Evolutionary conservation across 352 stramenopile species (phyloP).

Genomic region (Phytophthora chlamydospora): DNA sequence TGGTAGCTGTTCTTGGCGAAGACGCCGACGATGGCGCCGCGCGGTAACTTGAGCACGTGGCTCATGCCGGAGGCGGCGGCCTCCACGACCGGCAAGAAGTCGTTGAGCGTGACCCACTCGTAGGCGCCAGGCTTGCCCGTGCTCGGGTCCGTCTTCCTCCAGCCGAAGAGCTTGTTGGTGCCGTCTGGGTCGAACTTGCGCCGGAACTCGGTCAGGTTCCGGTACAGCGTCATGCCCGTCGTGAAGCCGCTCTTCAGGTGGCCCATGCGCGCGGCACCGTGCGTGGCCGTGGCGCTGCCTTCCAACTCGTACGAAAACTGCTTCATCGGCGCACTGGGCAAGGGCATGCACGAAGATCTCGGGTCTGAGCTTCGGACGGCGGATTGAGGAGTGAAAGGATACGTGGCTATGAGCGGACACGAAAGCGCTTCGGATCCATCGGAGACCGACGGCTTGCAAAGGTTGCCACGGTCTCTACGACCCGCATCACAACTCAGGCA

Average conservation of each 20-base stretch:
- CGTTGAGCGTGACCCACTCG: constrained; percentile 65
- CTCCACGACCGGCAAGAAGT: constrained; percentile 60
- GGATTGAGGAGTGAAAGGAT: constrained; percentile 7
- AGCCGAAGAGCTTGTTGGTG: constrained; percentile 62
- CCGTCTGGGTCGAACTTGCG: constrained; percentile 51
- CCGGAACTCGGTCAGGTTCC: constrained; percentile 47
- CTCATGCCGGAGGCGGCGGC: constrained; percentile 49
- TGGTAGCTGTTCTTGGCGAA: constrained; percentile 80
- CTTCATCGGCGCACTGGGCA: constrained; percentile 12
- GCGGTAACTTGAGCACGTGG: constrained; percentile 36
- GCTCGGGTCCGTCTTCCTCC: constrained; percentile 44
- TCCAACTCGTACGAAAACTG: constrained; percentile 36
- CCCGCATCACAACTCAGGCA: no score
- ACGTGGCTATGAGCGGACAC: neutral
- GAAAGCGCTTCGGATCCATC: constrained; percentile 6
- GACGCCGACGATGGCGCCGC: constrained; percentile 63
- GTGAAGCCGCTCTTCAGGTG: constrained; percentile 35
- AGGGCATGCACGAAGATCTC: neutral
- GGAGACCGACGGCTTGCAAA: neutral
- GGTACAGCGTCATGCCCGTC: constrained; percentile 54
- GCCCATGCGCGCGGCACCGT: constrained; percentile 35
- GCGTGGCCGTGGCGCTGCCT: constrained; percentile 33
- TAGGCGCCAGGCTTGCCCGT: constrained; percentile 49
- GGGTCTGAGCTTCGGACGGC: neutral
- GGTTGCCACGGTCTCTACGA: no score